Percentiles rank a stretch among this genome's conserved stretches.
These are phyloP conservation scores for Picochlorum sp. DNA, from an alignment of 139 green algal species.

Conservation along the genomic window DNA sequence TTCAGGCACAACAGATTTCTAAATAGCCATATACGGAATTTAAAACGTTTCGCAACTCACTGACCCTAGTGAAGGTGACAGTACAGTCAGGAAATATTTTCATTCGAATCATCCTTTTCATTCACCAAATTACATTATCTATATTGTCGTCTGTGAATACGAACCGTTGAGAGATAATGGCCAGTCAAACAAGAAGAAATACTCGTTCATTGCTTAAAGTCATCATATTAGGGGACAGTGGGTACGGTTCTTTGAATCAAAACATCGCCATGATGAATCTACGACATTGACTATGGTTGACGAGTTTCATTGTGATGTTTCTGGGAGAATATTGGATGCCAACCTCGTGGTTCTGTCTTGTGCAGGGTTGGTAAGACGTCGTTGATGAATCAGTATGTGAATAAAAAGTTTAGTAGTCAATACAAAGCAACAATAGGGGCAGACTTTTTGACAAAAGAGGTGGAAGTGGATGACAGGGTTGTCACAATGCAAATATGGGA, in stretches of 20 bases:
- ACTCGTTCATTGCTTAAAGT: constrained; percentile 87
- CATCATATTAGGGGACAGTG: constrained; percentile 97
- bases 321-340: background rate
- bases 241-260: constrained; percentile 41
- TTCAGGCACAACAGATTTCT: no score
- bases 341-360: background rate
- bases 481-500: constrained; percentile 99
- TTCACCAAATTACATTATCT: no score
- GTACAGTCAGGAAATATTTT: no score
- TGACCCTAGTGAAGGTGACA: no score
- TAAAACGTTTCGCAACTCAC: no score
- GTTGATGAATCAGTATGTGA: constrained; percentile 99
- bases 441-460: constrained; percentile 98
- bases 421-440: constrained; percentile 99
- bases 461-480: constrained; percentile 92
- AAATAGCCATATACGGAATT: no score
- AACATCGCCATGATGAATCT: background rate
- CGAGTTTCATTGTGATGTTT: background rate
- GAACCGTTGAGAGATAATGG: constrained; percentile 2
- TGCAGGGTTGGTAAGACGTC: constrained; percentile 94
- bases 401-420: constrained; percentile 97
- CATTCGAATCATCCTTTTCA: no score
- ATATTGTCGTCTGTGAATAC: no score
- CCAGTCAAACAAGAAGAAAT: constrained; percentile 10
- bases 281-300: background rate